phyloP scores from a whole-genome alignment of 192 early-diverging fungal species.

The Backusella sp. region DNA sequence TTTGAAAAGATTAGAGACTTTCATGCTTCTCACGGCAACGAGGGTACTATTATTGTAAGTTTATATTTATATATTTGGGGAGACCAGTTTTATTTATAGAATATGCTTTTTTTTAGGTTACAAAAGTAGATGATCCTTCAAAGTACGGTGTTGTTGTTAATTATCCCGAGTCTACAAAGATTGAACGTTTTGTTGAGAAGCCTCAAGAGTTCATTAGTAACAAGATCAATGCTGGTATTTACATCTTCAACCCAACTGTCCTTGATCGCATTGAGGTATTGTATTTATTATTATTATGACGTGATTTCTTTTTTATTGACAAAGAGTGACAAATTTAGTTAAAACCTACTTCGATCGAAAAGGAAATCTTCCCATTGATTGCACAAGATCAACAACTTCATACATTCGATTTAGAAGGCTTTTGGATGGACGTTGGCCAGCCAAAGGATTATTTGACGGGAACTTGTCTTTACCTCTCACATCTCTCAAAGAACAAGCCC shows the following conservation, averaged over 20 bases:
- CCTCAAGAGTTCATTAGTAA: constrained; percentile 93
- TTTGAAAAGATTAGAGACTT: constrained; percentile 88
- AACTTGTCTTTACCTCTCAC: constrained; percentile 88
- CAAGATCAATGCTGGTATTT: constrained; percentile 99
- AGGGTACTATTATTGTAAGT: constrained; percentile 90
- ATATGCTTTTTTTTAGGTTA: constrained; percentile 51
- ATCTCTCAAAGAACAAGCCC: constrained; percentile 76
- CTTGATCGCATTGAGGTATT: constrained; percentile 84
- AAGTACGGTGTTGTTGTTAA: constrained; percentile 99
- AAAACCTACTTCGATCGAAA: constrained; percentile 97
- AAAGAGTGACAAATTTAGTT: constrained; percentile 45
- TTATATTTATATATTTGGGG: neutral
- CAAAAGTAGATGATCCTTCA: constrained; percentile 96
- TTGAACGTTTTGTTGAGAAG: constrained; percentile 98
- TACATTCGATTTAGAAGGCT: constrained; percentile 91
- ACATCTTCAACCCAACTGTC: constrained; percentile 92
- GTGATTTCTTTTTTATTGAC: neutral
- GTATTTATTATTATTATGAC: neutral
- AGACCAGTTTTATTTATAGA: neutral
- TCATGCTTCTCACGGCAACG: constrained; percentile 86
- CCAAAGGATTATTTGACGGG: constrained; percentile 98
- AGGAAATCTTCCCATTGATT: constrained; percentile 95
- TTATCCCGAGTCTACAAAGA: constrained; percentile 65
- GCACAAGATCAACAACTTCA: constrained; percentile 86
- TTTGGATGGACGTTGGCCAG: constrained; percentile 99